Percentiles rank a stretch among this genome's conserved stretches.
phyloP scores from a whole-genome alignment of 2,329 filamentous ascomycete species.

The Colletotrichum sp. region DNA sequence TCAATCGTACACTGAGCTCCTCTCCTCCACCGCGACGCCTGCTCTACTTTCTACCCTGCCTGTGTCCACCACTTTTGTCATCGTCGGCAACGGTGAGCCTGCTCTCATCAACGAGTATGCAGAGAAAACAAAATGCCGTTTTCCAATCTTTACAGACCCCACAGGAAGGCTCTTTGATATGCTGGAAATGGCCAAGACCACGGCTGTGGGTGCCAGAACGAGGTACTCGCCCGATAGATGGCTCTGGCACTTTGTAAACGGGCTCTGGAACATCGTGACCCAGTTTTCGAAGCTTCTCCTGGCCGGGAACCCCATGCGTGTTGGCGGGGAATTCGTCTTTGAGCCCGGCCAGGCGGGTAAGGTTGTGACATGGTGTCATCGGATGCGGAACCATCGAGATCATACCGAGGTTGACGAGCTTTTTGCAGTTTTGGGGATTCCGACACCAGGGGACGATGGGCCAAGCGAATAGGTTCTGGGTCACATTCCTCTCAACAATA shows the following conservation, averaged over 20 bases:
- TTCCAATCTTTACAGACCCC: not conserved
- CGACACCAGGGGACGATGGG: not conserved
- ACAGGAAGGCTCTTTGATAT: not conserved
- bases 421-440: not conserved
- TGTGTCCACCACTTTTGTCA: not conserved
- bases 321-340: not conserved
- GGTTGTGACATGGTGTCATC: not conserved
- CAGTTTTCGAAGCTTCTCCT: not conserved
- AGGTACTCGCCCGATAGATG: not conserved
- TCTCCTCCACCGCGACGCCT: not conserved
- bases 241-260: not conserved
- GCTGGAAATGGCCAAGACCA: not conserved
- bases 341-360: not conserved
- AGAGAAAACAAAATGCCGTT: not conserved
- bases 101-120: not conserved
- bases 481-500: not conserved
- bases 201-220: not conserved
- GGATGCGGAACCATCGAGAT: not conserved
- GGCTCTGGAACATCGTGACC: not conserved
- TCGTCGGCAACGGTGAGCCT: not conserved
- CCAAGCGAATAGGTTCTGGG: not conserved
- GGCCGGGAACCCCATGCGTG: not conserved
- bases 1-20: not conserved
- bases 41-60: not conserved
- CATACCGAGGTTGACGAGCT: not conserved